Conservation (phyloP, 1,139 yeast species). For the Pichia cactophila region DNA sequence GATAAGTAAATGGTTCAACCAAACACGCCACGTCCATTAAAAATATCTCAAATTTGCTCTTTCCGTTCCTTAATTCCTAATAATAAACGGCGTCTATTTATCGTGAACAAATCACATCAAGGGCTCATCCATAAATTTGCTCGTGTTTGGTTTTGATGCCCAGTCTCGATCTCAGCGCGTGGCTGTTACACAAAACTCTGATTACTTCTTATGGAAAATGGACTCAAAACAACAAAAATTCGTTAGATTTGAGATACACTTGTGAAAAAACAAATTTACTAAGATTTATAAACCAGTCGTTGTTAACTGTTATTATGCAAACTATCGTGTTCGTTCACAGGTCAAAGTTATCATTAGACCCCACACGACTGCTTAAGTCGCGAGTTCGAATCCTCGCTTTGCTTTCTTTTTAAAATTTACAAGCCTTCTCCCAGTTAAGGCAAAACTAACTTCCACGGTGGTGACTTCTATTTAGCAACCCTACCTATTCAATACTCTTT, state of each 20-base stretch:
- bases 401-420: not conserved
- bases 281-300: too few relatives aligned
- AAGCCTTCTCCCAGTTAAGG: not conserved
- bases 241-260: too few relatives aligned
- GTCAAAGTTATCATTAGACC: too few relatives aligned
- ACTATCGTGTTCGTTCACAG: too few relatives aligned
- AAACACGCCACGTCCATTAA: not conserved
- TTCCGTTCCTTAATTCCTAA: not conserved
- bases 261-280: too few relatives aligned
- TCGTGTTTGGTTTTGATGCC: not conserved
- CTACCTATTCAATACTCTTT: not conserved
- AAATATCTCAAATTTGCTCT: not conserved
- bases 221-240: too few relatives aligned
- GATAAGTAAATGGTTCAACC: constrained; percentile 41
- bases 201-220: too few relatives aligned
- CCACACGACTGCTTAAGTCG: not conserved
- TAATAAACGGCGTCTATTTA: too few relatives aligned
- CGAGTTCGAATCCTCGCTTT: not conserved
- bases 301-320: too few relatives aligned
- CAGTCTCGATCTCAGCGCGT: not conserved
- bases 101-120: not conserved
- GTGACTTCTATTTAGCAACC: not conserved
- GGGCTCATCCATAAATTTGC: not conserved
- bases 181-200: too few relatives aligned
- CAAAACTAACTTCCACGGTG: not conserved